phyloP scores from a whole-genome alignment of 257 asterid species.

The Penstemon newberryi region DNA sequence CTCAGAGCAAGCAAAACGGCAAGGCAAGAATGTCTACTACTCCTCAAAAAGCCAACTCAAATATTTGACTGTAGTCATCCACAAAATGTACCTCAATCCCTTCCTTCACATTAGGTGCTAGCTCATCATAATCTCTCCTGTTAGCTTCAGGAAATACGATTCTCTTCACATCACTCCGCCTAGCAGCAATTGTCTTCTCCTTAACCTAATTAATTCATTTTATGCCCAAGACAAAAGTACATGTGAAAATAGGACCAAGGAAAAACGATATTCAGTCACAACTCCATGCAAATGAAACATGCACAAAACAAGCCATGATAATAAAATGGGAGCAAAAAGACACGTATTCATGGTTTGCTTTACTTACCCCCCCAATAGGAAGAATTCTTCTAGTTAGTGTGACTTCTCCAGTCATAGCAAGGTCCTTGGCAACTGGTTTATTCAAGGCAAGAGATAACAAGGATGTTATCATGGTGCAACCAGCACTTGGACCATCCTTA shows the following conservation, averaged over 20 bases:
- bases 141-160: constrained; percentile 92
- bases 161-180: constrained; percentile 85
- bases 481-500: constrained; percentile 98
- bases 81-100: constrained; percentile 92
- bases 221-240: too few species aligned
- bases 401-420: constrained; percentile 99
- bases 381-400: constrained; percentile 86
- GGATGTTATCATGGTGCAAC: constrained; percentile 98
- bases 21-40: constrained; percentile 5
- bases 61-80: constrained; percentile 74
- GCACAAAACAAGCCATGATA: background rate
- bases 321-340: background rate
- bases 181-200: constrained; percentile 96
- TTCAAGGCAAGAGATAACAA: constrained; percentile 86
- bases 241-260: too few species aligned
- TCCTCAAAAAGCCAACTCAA: constrained; percentile 58
- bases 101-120: constrained; percentile 85
- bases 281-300: background rate
- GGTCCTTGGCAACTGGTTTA: constrained; percentile 73
- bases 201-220: constrained; percentile 50
- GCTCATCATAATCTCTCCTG: constrained; percentile 93
- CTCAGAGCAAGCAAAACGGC: constrained; percentile 21
- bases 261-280: too few species aligned
- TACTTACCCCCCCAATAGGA: constrained; percentile 97
- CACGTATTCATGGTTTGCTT: constrained; percentile 10